A percentile compares a stretch with the other conserved stretches of the same genome.
Evolutionary conservation across 202 grass and related monocot genomes (phyloP).

Genomic region (Hordeum pubiflorum): DNA sequence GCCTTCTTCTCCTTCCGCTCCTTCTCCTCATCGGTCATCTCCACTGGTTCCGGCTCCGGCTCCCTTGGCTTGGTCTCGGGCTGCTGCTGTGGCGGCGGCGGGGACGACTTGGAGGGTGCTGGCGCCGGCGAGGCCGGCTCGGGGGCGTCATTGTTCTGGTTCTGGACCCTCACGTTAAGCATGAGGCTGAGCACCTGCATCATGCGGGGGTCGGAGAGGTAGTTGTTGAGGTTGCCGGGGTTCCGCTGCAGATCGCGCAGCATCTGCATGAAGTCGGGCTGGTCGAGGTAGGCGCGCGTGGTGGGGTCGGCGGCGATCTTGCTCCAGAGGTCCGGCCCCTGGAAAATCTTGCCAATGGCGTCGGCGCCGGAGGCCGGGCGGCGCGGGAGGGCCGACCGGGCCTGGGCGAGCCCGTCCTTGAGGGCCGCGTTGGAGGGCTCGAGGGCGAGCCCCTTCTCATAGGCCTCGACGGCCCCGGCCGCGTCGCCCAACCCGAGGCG

Average conservation of each 20-base stretch:
- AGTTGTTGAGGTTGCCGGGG: conserved; percentile 54
- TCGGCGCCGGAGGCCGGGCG: conserved; percentile 28
- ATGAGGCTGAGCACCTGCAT: conserved; percentile 70
- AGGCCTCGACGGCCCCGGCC: conserved; percentile 40
- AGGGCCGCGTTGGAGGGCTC: conserved; percentile 66
- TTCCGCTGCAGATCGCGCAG: conserved; percentile 75
- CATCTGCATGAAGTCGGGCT: conserved; percentile 82
- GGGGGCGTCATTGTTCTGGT: conserved; percentile 6
- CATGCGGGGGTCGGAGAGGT: conserved; percentile 84
- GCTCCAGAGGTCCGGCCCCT: conserved; percentile 70
- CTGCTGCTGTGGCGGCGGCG: conserved; percentile 31
- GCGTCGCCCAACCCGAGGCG: conserved; percentile 46
- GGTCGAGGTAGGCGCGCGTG: conserved; percentile 61
- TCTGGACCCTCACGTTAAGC: conserved; percentile 55
- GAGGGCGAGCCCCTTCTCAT: conserved; percentile 67
- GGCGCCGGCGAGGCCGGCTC: conserved; percentile 13
- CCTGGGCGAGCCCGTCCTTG: conserved; percentile 58
- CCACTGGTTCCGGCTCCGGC: conserved; percentile 50
- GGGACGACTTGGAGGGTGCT: conserved; percentile 16
- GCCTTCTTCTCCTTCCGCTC: conserved; percentile 54
- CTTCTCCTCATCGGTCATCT: conserved; percentile 60
- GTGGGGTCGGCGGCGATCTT: conserved; percentile 72
- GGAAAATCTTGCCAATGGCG: conserved; percentile 64
- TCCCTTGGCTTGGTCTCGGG: conserved; percentile 34
- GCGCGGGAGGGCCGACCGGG: conserved; percentile 30